phyloP scores from a whole-genome alignment of 306 rosid species.

The Cicer judaicum region DNA sequence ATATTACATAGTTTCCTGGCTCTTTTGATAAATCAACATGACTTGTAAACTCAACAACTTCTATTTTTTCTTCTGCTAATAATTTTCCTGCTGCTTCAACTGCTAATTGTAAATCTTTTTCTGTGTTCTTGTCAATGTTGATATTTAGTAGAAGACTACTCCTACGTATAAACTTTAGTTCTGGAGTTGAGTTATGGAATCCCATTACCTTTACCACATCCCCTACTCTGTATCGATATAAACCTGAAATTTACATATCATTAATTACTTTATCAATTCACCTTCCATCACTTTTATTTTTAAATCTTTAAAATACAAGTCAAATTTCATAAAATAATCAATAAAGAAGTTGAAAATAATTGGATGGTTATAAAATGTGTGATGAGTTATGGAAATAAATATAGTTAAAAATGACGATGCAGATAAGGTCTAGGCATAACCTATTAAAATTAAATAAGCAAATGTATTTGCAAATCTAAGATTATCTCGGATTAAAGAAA shows the following conservation, averaged over 20 bases:
- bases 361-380: neutral
- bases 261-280: too few species aligned
- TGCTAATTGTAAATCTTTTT: slow-evolving; percentile 77
- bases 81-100: slow-evolving; percentile 71
- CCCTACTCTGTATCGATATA: slow-evolving; percentile 84
- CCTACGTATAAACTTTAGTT: slow-evolving; percentile 74
- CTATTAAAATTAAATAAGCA: slow-evolving; percentile 18
- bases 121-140: slow-evolving; percentile 96
- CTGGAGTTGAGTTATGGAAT: slow-evolving; percentile 85
- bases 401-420: neutral
- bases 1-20: slow-evolving; percentile 89
- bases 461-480: slow-evolving; percentile 12
- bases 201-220: slow-evolving; percentile 84
- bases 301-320: too few species aligned
- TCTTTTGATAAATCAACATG: slow-evolving; percentile 64
- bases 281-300: too few species aligned
- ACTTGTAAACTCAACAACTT: slow-evolving; percentile 84
- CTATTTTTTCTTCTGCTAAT: slow-evolving; percentile 63
- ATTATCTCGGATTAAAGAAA: neutral
- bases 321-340: slow-evolving; percentile 1
- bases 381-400: neutral
- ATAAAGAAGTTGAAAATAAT: too few species aligned
- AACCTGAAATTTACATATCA: slow-evolving; percentile 53
- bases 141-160: slow-evolving; percentile 70
- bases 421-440: neutral